These are phyloP conservation scores for Pseudopediastrum boryanum DNA, from an alignment of 139 green algal genomes.

Conservation along the genomic window DNA sequence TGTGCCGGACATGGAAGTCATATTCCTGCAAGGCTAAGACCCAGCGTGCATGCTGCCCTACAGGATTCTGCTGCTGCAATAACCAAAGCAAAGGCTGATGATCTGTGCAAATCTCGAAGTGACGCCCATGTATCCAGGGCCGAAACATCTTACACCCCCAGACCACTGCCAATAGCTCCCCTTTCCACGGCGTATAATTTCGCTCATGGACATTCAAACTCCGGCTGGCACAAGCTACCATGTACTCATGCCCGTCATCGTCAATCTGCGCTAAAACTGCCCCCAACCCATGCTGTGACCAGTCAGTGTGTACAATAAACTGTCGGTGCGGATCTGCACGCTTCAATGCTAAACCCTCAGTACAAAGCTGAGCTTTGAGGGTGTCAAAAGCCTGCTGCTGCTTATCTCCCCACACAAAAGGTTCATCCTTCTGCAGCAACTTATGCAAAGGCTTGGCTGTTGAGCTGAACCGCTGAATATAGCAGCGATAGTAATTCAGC, in stretches of 20 bases:
- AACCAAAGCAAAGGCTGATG: constrained; percentile 43
- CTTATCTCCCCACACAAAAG: constrained; percentile 33
- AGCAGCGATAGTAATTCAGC: constrained; percentile 44
- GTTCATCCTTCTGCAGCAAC: constrained; percentile 26
- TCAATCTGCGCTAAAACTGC: constrained; percentile 47
- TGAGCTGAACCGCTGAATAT: constrained; percentile 35
- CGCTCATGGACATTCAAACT: constrained; percentile 36
- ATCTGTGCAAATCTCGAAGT: constrained; percentile 43
- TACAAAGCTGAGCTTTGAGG: constrained; percentile 24
- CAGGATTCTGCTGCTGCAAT: constrained; percentile 15
- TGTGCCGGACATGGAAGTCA: constrained; percentile 24
- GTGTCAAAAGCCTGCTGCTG: constrained; percentile 8
- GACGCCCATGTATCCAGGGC: constrained; percentile 34
- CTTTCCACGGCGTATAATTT: constrained; percentile 25
- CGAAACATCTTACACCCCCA: constrained; percentile 33
- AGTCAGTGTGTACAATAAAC: constrained; percentile 40
- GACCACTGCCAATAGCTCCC: constrained; percentile 44
- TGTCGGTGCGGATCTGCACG: background rate
- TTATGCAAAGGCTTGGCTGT: constrained; percentile 31
- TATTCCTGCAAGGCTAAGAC: constrained; percentile 34
- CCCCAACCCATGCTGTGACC: constrained; percentile 14
- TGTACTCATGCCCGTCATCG: constrained; percentile 32
- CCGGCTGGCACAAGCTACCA: constrained; percentile 41
- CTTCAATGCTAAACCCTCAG: constrained; percentile 3
- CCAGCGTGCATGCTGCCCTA: constrained; percentile 41